A percentile compares a stretch with the other conserved stretches of the same genome.
Conservation (phyloP, 805 yeast genomes). For the Ogataea glucozyma region DNA sequence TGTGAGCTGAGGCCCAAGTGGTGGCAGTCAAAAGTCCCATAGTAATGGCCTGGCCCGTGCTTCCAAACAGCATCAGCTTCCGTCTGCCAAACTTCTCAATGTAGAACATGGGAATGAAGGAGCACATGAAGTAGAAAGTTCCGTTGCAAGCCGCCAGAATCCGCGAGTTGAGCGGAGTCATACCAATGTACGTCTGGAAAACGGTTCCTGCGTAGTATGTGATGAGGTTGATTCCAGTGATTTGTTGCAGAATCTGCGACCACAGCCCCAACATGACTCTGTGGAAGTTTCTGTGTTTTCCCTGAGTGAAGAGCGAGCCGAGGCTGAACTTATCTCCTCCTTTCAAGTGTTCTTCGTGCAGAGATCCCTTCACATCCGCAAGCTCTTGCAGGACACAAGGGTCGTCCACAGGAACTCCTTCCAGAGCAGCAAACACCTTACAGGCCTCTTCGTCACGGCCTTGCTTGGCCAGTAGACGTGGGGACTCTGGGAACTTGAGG, state of each 20-base stretch:
- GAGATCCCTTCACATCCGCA: slow-evolving; percentile 22
- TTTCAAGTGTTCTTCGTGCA: slow-evolving; percentile 21
- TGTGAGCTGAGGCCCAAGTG: slow-evolving; percentile 32
- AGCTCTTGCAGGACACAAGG: slow-evolving; percentile 17
- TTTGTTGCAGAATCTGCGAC: slow-evolving; percentile 49
- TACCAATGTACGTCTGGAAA: slow-evolving; percentile 47
- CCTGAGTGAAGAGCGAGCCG: slow-evolving; percentile 39
- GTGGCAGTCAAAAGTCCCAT: slow-evolving; percentile 48
- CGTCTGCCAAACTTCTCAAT: slow-evolving; percentile 49
- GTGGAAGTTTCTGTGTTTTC: slow-evolving; percentile 48
- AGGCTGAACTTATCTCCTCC: slow-evolving; percentile 31
- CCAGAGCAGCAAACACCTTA: slow-evolving; percentile 42
- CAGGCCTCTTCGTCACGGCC: slow-evolving; percentile 47
- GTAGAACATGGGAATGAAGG: slow-evolving; percentile 44
- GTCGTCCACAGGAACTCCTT: slow-evolving; percentile 30
- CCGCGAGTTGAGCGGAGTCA: slow-evolving; percentile 42
- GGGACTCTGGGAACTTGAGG: slow-evolving; percentile 41
- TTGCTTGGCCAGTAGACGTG: slow-evolving; percentile 44
- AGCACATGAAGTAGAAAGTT: slow-evolving; percentile 29
- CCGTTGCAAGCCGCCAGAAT: slow-evolving; percentile 32
- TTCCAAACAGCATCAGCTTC: slow-evolving; percentile 34
- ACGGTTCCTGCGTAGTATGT: slow-evolving; percentile 61
- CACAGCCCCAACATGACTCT: slow-evolving; percentile 45
- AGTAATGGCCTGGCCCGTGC: slow-evolving; percentile 42
- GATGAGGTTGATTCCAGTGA: slow-evolving; percentile 57